Evolutionary conservation across 768 basidiomycete species (phyloP).

Genomic region (Leucocoprinus leucothites): DNA sequence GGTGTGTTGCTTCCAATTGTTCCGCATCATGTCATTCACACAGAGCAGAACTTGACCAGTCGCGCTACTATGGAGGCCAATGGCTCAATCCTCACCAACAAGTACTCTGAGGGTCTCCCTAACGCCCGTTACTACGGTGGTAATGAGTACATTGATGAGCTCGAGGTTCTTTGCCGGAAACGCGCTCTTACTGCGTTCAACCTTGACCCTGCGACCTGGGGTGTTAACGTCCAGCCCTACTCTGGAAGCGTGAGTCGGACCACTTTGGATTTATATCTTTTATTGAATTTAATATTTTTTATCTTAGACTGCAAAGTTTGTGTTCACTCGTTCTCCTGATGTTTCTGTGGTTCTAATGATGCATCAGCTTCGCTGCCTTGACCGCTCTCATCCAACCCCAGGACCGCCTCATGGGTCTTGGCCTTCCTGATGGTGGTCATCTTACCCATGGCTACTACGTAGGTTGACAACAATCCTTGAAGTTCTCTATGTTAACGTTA

Average conservation of each 20-base stretch:
- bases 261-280: too few species aligned
- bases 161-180: conserved; percentile 91
- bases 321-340: conserved; percentile 12
- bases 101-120: conserved; percentile 99
- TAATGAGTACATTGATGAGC: conserved; percentile 96
- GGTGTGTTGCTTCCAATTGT: conserved; percentile 41
- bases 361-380: conserved; percentile 85
- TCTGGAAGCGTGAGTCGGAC: conserved; percentile 77
- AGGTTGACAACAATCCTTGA: conserved; percentile 24
- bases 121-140: conserved; percentile 95
- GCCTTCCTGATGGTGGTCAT: conserved; percentile 96
- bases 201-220: conserved; percentile 91
- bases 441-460: conserved; percentile 98
- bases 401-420: conserved; percentile 98
- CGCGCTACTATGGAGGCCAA: conserved; percentile 96
- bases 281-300: background rate
- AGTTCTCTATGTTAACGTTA: conserved; percentile 8
- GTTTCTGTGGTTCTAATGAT: conserved; percentile 16
- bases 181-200: conserved; percentile 95
- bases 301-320: conserved; percentile 81
- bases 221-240: conserved; percentile 99
- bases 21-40: conserved; percentile 1
- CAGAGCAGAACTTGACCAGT: conserved; percentile 86
- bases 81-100: conserved; percentile 98
- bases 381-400: conserved; percentile 96